Percentiles rank a stretch among this genome's conserved stretches.
Conservation (phyloP, 371 early-diverging fungal species). For the Choanephora cucurbitarum region DNA sequence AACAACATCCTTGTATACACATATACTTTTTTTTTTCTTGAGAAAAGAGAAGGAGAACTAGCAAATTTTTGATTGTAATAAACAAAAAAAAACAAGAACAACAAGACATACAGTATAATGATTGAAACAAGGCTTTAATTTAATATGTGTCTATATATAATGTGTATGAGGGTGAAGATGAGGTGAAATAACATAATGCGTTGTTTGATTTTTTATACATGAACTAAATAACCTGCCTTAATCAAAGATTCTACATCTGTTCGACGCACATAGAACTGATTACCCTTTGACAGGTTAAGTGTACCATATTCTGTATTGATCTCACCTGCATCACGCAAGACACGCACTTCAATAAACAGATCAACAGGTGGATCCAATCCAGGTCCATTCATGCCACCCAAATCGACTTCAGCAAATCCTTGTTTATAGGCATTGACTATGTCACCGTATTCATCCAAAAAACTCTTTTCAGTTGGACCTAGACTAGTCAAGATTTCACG, state of each 20-base stretch:
- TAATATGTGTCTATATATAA: not conserved
- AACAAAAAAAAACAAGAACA: not conserved
- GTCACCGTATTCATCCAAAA: conserved; percentile 62
- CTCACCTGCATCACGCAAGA: conserved; percentile 85
- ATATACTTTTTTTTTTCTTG: too few relatives aligned
- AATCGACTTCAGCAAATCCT: conserved; percentile 68
- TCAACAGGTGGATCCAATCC: conserved; percentile 86
- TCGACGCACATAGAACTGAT: conserved; percentile 82
- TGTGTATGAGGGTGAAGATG: not conserved
- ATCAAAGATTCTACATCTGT: conserved; percentile 90
- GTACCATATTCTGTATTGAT: conserved; percentile 84
- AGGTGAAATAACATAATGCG: not conserved
- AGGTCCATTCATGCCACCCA: conserved; percentile 70
- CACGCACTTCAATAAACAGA: conserved; percentile 85
- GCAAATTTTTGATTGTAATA: not conserved
- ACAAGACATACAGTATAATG: not conserved
- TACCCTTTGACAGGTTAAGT: conserved; percentile 69
- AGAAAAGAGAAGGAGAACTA: too few relatives aligned
- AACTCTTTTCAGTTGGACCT: conserved; percentile 67
- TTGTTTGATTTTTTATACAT: conserved; percentile 52
- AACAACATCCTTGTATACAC: too few relatives aligned
- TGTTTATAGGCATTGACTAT: conserved; percentile 70
- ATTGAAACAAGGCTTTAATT: not conserved
- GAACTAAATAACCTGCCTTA: conserved; percentile 77
- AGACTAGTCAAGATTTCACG: conserved; percentile 52